Conservation (phyloP, 495 filamentous ascomycete species). For the Cetradonia linearis region DNA sequence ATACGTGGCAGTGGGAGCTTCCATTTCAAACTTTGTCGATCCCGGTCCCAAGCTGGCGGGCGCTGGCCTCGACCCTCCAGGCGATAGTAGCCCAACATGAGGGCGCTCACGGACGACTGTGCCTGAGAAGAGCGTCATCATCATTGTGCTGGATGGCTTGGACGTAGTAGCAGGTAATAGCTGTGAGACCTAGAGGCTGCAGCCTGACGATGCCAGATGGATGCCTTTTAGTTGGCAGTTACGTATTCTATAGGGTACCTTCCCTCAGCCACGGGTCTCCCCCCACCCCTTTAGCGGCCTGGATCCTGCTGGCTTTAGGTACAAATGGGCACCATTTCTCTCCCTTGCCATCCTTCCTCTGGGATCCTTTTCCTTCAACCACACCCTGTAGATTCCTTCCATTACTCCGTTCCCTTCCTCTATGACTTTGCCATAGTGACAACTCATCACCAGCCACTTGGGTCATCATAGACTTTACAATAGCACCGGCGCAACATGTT, state of each 20-base stretch:
- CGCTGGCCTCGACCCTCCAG: background rate
- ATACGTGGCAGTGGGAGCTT: conserved; percentile 27
- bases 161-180: too few species aligned
- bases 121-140: conserved; percentile 4
- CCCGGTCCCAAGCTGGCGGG: conserved; percentile 8
- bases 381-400: conserved; percentile 2
- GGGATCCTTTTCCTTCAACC: background rate
- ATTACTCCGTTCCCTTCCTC: background rate
- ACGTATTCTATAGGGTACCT: background rate
- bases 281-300: conserved; percentile 6
- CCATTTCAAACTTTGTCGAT: conserved; percentile 23
- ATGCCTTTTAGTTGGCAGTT: background rate
- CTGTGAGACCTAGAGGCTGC: background rate
- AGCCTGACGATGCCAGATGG: conserved; percentile 5
- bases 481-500: conserved; percentile 16
- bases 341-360: background rate
- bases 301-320: background rate
- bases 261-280: background rate
- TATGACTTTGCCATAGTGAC: conserved; percentile 18
- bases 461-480: conserved; percentile 1
- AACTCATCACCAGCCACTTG: conserved; percentile 17
- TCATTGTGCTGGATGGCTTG: background rate
- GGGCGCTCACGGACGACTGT: background rate
- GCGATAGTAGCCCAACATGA: conserved; percentile 8
- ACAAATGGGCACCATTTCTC: background rate